These are phyloP conservation scores for Fragaria vesca DNA, from an alignment of 306 rosid genomes.

Conservation along the genomic window DNA sequence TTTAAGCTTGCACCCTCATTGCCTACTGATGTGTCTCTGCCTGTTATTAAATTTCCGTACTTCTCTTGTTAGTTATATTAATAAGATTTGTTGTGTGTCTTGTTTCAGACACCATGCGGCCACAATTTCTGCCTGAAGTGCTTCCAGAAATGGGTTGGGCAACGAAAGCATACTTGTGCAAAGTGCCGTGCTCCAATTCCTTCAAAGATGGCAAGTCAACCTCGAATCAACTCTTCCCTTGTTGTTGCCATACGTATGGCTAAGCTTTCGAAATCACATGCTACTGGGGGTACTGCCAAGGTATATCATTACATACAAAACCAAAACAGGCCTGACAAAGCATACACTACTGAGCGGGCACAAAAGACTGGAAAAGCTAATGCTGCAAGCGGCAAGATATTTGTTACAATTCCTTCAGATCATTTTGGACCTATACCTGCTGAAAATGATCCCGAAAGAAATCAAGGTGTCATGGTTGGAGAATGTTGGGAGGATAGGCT, in stretches of 20 bases:
- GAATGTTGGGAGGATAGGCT: conserved; percentile 59
- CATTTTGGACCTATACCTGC: conserved; percentile 69
- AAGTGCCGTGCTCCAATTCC: conserved; percentile 60
- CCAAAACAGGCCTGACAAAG: conserved; percentile 59
- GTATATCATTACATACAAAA: conserved; percentile 43
- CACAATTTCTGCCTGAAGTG: conserved; percentile 78
- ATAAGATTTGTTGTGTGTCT: neutral
- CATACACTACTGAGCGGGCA: conserved; percentile 60
- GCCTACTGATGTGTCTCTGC: neutral
- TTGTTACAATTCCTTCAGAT: conserved; percentile 52
- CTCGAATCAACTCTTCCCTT: conserved; percentile 68
- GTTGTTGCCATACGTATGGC: conserved; percentile 69
- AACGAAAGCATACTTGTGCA: conserved; percentile 49
- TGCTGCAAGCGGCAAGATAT: conserved; percentile 65
- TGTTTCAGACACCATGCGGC: conserved; percentile 72
- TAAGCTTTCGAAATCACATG: conserved; percentile 29
- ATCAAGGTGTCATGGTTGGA: conserved; percentile 61
- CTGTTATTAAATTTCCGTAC: neutral
- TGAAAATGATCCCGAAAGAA: conserved; percentile 53
- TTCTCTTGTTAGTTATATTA: neutral
- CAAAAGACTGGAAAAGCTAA: conserved; percentile 53
- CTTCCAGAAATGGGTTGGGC: conserved; percentile 60
- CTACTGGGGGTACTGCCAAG: conserved; percentile 30
- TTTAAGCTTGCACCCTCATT: neutral
- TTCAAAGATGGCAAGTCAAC: conserved; percentile 51